Base-by-base conservation (phyloP, 352 stramenopile species). In the Phytophthora litchii region DNA sequence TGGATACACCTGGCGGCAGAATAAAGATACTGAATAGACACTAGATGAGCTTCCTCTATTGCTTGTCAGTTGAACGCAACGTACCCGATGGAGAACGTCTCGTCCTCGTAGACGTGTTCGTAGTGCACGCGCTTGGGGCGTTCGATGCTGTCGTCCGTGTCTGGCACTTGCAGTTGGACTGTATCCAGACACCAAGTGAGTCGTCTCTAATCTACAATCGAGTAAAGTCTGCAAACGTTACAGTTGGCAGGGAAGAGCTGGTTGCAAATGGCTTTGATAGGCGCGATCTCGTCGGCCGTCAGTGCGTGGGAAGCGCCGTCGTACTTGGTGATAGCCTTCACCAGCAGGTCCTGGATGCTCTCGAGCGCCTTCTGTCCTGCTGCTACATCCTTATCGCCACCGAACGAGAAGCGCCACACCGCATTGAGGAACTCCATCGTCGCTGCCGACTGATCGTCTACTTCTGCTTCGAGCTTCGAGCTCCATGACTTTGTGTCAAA, bases 31-130 rank as follows among this genome's bases (percentile, higher is more conserved):
- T 94, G 1, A 34, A 2, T 19, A 46, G 25, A 64, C 7, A 34
- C 17, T 5, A 27, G 14, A 7, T 35, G 12, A 42, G 17, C n/a
- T 41, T 40, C 16, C 9, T 13, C 2, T 43, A 10, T 12, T 1
- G 12, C 0, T 11, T 19, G 8, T 11, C 3, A n/a, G 1, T 3
- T 12, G 16, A 12, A 47, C 10, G 16, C 4, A 48, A 25, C 51
- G 3, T 64, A 94, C 85, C 86, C 86, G 50, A 94, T 92, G 19
- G 86, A 92, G 47, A 94, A 82, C 25, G 76, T 76, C 20, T 87
- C 64, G 48, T 92, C 80, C 55, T 92, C 86, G 45, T 83, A 92
- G n/a, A 94, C 79, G 64, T 94, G 83, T 45, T 91, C 60, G 63
- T 94, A 94, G 25, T 72, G 64, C 42, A 92, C 83, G 34, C 55